These are phyloP conservation scores for Zopfochytrium polystomum DNA, from an alignment of 371 early-diverging fungal genomes.

Conservation along the genomic window DNA sequence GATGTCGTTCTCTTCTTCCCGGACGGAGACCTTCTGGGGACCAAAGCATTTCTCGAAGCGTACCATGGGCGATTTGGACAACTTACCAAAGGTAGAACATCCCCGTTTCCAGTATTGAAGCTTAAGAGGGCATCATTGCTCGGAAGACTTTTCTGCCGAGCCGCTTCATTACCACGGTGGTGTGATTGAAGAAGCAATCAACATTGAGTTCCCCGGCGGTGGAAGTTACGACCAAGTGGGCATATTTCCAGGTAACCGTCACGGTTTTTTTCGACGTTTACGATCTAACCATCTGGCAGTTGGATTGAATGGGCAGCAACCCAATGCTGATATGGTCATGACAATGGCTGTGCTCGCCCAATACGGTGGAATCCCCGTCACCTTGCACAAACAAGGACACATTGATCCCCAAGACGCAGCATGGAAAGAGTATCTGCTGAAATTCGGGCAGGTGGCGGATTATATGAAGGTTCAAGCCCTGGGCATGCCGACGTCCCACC, in stretches of 20 bases:
- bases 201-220: conserved; percentile 76
- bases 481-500: conserved; percentile 67
- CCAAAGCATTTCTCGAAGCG: conserved; percentile 85
- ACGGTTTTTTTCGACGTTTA: not conserved
- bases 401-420: conserved; percentile 3
- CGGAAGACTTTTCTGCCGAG: conserved; percentile 4
- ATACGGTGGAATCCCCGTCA: conserved; percentile 15
- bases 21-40: conserved; percentile 69
- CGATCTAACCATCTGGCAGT: conserved; percentile 45
- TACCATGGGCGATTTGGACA: too few relatives aligned
- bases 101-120: conserved; percentile 2
- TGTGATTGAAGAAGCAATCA: conserved; percentile 82
- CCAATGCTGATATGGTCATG: conserved; percentile 88
- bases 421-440: not conserved
- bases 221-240: conserved; percentile 71
- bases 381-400: conserved; percentile 13
- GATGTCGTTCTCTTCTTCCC: conserved; percentile 85
- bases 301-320: conserved; percentile 89
- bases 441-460: conserved; percentile 45
- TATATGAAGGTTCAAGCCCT: conserved; percentile 69
- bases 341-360: conserved; percentile 59
- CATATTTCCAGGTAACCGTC: conserved; percentile 36
- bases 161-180: conserved; percentile 55
- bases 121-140: conserved; percentile 4
- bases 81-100: conserved; percentile 20